Base-by-base conservation (phyloP, 2,329 filamentous ascomycete species). In the Penicillium fuscoglaucum region DNA sequence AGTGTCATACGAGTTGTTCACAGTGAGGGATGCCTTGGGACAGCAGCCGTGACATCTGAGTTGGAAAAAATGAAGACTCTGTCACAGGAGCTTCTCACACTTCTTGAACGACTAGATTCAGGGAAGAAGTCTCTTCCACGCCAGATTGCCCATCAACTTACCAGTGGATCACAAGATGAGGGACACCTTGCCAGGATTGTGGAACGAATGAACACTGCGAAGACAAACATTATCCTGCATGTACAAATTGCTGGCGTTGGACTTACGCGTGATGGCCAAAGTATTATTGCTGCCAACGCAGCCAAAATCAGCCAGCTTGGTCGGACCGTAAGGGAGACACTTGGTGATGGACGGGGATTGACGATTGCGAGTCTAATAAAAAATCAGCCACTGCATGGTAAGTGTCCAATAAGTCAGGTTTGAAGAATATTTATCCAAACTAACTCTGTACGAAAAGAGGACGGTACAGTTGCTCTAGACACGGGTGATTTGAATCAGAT, bases 391-490 rank as follows among this genome's bases (percentile, higher is more conserved):
- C 13, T 35, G 33, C 13, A 35, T 35, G 17, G 35, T 39, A n/a
- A 10, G 35, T 0, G 17, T 39, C 17, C 0, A 6, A 10, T n/a
- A n/a, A 10, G 17, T 2, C 35, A 39, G 1, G 9, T 1, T 10
- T 2, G 7, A n/a, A 9, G 17, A 3, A 39, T n/a, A 39, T 39
- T 0, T 9, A 10, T 0, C 10, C 17, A n/a, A 39, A n/a, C 35
- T 39, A 39, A n/a, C 7, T 10, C 19, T 19, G 19, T 19, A 7
- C 7, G 5, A 39, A 39, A 10, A 39, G 17, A 39, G 5, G 17
- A n/a, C 1, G 17, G 35, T 1, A 39, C 17, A 1, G 7, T 10
- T n/a, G 3, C n/a, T 39, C 17, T 39, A 1, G 17, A 5, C 35
- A 8, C 1, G 2, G 35, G n/a, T 39, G 35, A 10, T 39, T 39